A percentile compares a stretch with the other conserved stretches of the same genome.
Conservation (phyloP, 805 yeast genomes). For the Candida quercuum region DNA sequence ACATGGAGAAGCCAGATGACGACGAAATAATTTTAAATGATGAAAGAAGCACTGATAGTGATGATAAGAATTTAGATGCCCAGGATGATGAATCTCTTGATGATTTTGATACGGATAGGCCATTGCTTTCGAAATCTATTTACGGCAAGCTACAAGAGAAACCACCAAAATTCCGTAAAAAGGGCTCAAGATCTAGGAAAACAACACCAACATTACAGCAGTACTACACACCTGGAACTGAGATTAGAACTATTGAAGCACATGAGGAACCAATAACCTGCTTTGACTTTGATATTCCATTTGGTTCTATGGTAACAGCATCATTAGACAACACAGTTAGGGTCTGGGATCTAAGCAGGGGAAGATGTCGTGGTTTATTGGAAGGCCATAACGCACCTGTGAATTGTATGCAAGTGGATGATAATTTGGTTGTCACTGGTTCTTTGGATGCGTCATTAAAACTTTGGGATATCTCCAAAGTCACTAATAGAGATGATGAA, state of each 20-base stretch:
- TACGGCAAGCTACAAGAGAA: slow-evolving; percentile 37
- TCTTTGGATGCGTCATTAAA: slow-evolving; percentile 58
- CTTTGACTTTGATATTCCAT: slow-evolving; percentile 68
- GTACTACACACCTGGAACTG: slow-evolving; percentile 54
- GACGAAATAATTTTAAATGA: slow-evolving; percentile 9
- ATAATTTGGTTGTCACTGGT: slow-evolving; percentile 46
- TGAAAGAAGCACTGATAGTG: background rate
- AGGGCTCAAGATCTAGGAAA: slow-evolving; percentile 33
- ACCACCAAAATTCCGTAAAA: slow-evolving; percentile 27
- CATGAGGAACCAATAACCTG: slow-evolving; percentile 50
- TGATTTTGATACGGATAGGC: slow-evolving; percentile 14
- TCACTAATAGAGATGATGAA: slow-evolving; percentile 21
- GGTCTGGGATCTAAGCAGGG: slow-evolving; percentile 75
- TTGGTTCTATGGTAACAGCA: slow-evolving; percentile 73
- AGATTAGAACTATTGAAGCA: slow-evolving; percentile 43
- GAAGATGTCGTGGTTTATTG: slow-evolving; percentile 43
- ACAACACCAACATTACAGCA: slow-evolving; percentile 62
- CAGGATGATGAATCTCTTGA: slow-evolving; percentile 6
- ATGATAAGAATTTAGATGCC: background rate
- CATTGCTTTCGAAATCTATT: slow-evolving; percentile 37
- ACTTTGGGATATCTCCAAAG: slow-evolving; percentile 48
- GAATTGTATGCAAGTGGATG: slow-evolving; percentile 53
- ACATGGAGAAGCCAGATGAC: slow-evolving; percentile 26
- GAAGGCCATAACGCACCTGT: slow-evolving; percentile 61
- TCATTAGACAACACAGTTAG: slow-evolving; percentile 71